phyloP scores from a whole-genome alignment of 179 eudicot genomes.

The Vitellaria paradoxa region DNA sequence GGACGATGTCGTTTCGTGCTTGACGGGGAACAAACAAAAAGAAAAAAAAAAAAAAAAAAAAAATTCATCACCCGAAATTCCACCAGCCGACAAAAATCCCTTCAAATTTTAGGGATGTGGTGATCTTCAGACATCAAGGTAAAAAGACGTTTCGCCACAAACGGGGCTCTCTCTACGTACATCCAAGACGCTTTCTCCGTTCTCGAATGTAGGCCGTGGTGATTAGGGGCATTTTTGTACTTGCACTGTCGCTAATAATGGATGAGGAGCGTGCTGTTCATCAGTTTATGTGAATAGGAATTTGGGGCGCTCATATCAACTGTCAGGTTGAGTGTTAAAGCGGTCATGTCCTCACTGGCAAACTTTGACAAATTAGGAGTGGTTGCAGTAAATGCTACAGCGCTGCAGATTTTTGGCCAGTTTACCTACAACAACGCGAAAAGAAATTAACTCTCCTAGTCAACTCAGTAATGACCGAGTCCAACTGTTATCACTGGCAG shows the following conservation, averaged over 20 bases:
- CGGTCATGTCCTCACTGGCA: not conserved
- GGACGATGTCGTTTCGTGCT: not conserved
- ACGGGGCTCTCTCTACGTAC: not conserved
- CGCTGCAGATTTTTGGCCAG: constrained; percentile 10
- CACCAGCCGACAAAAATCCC: constrained; percentile 18
- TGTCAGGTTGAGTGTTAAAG: constrained; percentile 13
- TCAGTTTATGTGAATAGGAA: not conserved
- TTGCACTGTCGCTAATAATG: not conserved
- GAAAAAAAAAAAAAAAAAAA: too few relatives aligned
- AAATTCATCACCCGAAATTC: not conserved
- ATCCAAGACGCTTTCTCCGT: not conserved
- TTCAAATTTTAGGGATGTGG: constrained; percentile 4
- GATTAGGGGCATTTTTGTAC: not conserved
- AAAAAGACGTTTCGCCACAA: not conserved
- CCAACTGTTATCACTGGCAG: not conserved
- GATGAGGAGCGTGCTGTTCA: too few relatives aligned
- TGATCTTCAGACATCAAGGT: not conserved
- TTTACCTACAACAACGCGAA: not conserved
- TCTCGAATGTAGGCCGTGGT: not conserved
- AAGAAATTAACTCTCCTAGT: not conserved
- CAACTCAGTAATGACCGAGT: not conserved
- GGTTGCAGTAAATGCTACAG: constrained; percentile 25
- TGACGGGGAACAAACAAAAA: not conserved
- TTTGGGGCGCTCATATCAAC: not conserved
- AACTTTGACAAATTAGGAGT: constrained; percentile 25